Conservation (phyloP, 1,139 yeast genomes). For the Arxiozyma bovina region DNA sequence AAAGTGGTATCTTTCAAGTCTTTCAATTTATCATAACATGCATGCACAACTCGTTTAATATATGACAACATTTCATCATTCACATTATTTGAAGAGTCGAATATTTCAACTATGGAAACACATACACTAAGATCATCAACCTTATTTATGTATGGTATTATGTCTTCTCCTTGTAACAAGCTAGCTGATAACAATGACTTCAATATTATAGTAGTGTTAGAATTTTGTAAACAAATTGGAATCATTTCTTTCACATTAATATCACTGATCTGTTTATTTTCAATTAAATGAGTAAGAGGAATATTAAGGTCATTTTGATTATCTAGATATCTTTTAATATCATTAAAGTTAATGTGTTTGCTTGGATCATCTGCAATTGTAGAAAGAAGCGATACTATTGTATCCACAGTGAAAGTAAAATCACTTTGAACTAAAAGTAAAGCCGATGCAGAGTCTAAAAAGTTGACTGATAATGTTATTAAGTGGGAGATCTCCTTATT, state of each 20-base stretch:
- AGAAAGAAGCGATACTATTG: not conserved
- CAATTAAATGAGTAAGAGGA: not conserved
- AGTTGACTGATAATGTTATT: not conserved
- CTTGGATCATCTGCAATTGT: not conserved
- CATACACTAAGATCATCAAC: constrained; percentile 1
- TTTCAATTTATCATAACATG: constrained; percentile 2
- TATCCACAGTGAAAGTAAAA: not conserved
- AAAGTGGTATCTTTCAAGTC: constrained; percentile 3
- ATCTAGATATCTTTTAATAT: not conserved
- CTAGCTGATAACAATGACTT: constrained; percentile 4
- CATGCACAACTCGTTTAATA: not conserved
- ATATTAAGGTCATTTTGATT: not conserved
- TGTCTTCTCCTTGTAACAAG: constrained; percentile 1
- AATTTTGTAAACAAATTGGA: not conserved
- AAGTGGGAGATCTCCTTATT: not conserved
- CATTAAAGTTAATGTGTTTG: not conserved
- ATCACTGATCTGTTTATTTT: not conserved
- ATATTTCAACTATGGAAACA: constrained; percentile 4
- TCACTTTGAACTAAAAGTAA: not conserved
- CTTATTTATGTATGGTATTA: constrained; percentile 3
- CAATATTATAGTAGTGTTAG: not conserved
- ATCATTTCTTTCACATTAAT: not conserved
- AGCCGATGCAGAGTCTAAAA: not conserved
- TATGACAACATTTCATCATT: not conserved
- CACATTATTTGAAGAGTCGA: not conserved